These are phyloP conservation scores for Mytilinidion resinicola DNA, from an alignment of 495 filamentous ascomycete species.

Conservation along the genomic window DNA sequence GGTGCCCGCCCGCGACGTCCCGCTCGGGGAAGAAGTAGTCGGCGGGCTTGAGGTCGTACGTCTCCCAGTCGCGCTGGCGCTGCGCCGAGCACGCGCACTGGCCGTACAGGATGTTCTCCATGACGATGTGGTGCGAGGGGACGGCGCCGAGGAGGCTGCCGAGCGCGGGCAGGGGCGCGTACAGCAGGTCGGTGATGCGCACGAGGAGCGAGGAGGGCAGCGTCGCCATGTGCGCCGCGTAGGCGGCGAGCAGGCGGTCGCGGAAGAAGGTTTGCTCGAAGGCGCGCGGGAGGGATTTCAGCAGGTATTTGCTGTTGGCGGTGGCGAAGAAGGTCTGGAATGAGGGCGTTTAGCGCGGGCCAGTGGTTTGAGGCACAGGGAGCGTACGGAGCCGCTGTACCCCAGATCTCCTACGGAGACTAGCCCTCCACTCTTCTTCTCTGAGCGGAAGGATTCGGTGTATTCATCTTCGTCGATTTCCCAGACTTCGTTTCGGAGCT, in stretches of 20 bases:
- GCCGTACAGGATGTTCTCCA: slow-evolving; percentile 64
- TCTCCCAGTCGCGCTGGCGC: slow-evolving; percentile 48
- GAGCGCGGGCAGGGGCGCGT: slow-evolving; percentile 46
- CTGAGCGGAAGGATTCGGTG: slow-evolving; percentile 43
- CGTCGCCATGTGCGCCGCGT: slow-evolving; percentile 52
- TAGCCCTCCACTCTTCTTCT: slow-evolving; percentile 33
- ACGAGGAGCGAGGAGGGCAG: slow-evolving; percentile 55
- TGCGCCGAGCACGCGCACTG: slow-evolving; percentile 35
- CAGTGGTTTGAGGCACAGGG: neutral
- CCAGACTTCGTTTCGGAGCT: slow-evolving; percentile 40
- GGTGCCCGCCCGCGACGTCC: slow-evolving; percentile 53
- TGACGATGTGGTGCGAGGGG: slow-evolving; percentile 62
- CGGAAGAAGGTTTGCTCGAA: slow-evolving; percentile 66
- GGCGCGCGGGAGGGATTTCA: slow-evolving; percentile 60
- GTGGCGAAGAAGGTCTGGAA: slow-evolving; percentile 61
- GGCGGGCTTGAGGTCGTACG: slow-evolving; percentile 64
- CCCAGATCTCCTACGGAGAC: slow-evolving; percentile 52
- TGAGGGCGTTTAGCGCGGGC: neutral
- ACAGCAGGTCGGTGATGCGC: slow-evolving; percentile 61
- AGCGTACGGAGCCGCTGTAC: slow-evolving; percentile 51
- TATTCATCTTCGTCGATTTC: slow-evolving; percentile 50
- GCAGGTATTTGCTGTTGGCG: slow-evolving; percentile 51
- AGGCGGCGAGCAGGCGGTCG: slow-evolving; percentile 53
- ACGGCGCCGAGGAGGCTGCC: slow-evolving; percentile 49
- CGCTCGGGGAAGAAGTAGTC: slow-evolving; percentile 68